These are phyloP conservation scores for Cryphonectria carpinicola DNA, from an alignment of 2,329 filamentous ascomycete genomes.

Conservation along the genomic window DNA sequence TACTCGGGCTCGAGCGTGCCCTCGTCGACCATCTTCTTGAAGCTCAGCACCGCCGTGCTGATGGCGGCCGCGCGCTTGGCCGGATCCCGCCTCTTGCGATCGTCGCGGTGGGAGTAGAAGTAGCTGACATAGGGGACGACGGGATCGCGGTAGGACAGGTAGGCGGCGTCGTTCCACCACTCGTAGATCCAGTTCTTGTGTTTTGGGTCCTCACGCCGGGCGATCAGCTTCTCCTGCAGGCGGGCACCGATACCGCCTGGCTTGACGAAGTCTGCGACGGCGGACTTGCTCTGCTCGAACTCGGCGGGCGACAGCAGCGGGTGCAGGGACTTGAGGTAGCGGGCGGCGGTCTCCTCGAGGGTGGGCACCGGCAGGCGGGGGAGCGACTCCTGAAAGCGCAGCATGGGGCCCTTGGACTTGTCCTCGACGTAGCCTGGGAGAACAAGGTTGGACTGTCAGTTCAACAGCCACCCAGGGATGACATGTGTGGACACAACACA, in stretches of 20 bases:
- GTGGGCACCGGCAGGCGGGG: constrained; percentile 78
- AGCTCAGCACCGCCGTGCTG: constrained; percentile 82
- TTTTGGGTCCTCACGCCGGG: constrained; percentile 77
- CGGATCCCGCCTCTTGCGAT: constrained; percentile 83
- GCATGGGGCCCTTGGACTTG: constrained; percentile 76
- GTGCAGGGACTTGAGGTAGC: constrained; percentile 80
- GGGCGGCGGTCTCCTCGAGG: constrained; percentile 78
- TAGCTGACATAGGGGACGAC: constrained; percentile 98
- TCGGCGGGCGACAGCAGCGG: constrained; percentile 72
- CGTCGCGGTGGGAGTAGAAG: constrained; percentile 98
- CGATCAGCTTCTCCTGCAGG: constrained; percentile 86
- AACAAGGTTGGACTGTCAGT: constrained; percentile 18
- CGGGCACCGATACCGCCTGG: constrained; percentile 82
- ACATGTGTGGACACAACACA: neutral
- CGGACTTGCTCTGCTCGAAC: constrained; percentile 74
- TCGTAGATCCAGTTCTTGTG: constrained; percentile 94
- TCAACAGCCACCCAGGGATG: constrained; percentile 14
- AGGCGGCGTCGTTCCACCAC: constrained; percentile 97
- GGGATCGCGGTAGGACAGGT: constrained; percentile 90
- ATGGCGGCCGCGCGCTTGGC: constrained; percentile 92
- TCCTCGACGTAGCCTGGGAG: constrained; percentile 76
- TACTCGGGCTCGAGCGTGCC: constrained; percentile 92
- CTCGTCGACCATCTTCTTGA: constrained; percentile 88
- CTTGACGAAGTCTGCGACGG: constrained; percentile 84
- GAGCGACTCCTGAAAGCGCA: constrained; percentile 85